Base-by-base conservation (phyloP, 1,284 basidiomycete genomes). In the Heliocybe sulcata region DNA sequence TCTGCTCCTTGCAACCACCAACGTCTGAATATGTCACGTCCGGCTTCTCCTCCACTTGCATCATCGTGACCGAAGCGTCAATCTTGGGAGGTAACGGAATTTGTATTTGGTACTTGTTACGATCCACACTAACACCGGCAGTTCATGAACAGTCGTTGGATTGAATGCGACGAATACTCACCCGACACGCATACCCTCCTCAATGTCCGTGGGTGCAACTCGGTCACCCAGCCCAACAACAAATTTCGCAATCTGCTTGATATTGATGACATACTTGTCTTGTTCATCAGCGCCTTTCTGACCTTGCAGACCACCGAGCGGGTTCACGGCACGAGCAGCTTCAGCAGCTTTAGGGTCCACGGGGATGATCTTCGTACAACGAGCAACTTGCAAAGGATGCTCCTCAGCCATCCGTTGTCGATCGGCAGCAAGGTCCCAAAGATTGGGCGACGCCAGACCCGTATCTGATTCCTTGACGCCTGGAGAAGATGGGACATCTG, bases 21-120 rank as follows among this genome's bases (percentile, higher is more conserved):
- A 99, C 83, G 65, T 99, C 97, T 9, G 94, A 94, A 69, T 99
- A 99, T 1, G 96, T 98, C 51, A 99, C 94, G 65, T 98, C 96
- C 1, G 96, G 96, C 70, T 98, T 96, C 74, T 99, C 96, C 71
- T 99, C 96, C 48, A 99, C 96, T 72, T 99, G 96, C 97, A 99
- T 99, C 96, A 99, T 98, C 14, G 97, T 99, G 2, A 99, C 97
- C 0, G 94, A 97, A 2, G 97, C 94, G 70, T 99, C 97, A 63
- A 99, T 99, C 77, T 97, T 98, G 35, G 97, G 97, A 45, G 97
- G 97, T n/a, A 99, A 74, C n/a, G 97, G 97, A 61, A 99, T 98
- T 74, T 98, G 94, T 61, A 99, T 99, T 72, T 98, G 95, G 70
- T 99, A 99, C 71, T 98, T 98, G 63, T 89, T 95, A 52, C 92